phyloP scores from a whole-genome alignment of 1,284 basidiomycete genomes.

The Papiliotrema laurentii region DNA sequence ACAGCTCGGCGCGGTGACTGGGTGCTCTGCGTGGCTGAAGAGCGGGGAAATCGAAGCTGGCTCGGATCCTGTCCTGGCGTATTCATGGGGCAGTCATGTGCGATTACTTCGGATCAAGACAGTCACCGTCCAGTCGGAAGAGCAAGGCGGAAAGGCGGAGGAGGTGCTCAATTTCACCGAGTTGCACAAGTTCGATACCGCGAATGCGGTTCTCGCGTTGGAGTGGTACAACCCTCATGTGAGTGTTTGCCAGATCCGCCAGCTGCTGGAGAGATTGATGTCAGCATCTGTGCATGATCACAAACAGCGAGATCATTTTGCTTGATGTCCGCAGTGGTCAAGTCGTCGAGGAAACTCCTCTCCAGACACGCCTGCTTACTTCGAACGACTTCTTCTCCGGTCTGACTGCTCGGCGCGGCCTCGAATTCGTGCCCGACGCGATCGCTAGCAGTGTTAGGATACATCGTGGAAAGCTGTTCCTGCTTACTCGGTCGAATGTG shows the following conservation, averaged over 20 bases:
- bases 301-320: conserved; percentile 59
- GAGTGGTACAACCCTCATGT: conserved; percentile 52
- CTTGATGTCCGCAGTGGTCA: conserved; percentile 58
- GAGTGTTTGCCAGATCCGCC: conserved; percentile 11
- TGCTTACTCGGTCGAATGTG: conserved; percentile 60
- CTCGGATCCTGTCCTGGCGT: conserved; percentile 65
- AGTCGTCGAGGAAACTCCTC: conserved; percentile 38
- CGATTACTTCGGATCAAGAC: conserved; percentile 60
- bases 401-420: not conserved
- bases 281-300: conserved; percentile 54
- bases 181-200: conserved; percentile 38
- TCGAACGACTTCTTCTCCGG: conserved; percentile 34
- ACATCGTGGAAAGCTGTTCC: conserved; percentile 87
- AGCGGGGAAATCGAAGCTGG: conserved; percentile 15
- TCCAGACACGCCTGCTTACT: conserved; percentile 38
- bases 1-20: conserved; percentile 53
- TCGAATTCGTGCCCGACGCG: conserved; percentile 7
- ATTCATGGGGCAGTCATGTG: conserved; percentile 71
- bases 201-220: conserved; percentile 45
- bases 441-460: conserved; percentile 69
- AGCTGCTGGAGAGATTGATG: conserved; percentile 62
- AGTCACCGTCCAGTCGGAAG: conserved; percentile 1
- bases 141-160: conserved; percentile 11
- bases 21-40: conserved; percentile 73
- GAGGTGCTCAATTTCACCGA: conserved; percentile 40